Base-by-base conservation (phyloP, 2,329 filamentous ascomycete genomes). In the Moelleriella libera region DNA sequence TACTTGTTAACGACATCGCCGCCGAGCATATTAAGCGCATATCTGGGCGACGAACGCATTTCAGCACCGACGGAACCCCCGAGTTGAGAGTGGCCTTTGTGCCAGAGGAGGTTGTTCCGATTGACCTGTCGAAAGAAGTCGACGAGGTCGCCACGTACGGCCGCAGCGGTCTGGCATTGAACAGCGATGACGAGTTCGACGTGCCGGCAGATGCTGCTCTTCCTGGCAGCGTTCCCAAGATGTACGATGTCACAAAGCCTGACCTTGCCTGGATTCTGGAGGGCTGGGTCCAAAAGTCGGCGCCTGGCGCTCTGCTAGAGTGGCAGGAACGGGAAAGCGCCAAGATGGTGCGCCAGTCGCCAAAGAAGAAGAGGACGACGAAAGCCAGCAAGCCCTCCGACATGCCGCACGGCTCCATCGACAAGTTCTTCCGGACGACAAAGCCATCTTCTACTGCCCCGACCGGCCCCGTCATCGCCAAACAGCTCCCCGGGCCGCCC, bases 21-120 rank as follows among this genome's bases (percentile, higher is more conserved):
- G 52, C 72, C 55, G 61, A 70, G 43, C 63, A 86, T 11, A 71
- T 94, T 28, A 76, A 75, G 48, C 75, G 73, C 1, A 80, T 96
- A 7, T 80, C 81, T 47, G 80, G 74, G 5, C 76, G 74, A 45
- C 74, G 90, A 49, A 70, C 69, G 5, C 88, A 94, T 62, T 75
- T 78, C 42, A 82, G 77, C 46, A 89, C 83, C 0, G 90, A 94
- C 58, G 79, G 75, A 1, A 78, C 80, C 5, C 73, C 80, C 2
- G 90, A 97, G 60, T 62, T 96, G 8, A 82, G 90, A 6, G 65
- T 97, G 28, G 80, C 85, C 2, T 94, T 85, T 58, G 70, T 82
- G 5, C 92, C 92, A 0, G 72, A 79, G 2, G 75, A 85, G 31
- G 73, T 96, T 12, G 86, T 95, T 2, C 80, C 80, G 0, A 74